phyloP scores from a whole-genome alignment of 768 basidiomycete genomes.

The Boletus tylopilopsis region DNA sequence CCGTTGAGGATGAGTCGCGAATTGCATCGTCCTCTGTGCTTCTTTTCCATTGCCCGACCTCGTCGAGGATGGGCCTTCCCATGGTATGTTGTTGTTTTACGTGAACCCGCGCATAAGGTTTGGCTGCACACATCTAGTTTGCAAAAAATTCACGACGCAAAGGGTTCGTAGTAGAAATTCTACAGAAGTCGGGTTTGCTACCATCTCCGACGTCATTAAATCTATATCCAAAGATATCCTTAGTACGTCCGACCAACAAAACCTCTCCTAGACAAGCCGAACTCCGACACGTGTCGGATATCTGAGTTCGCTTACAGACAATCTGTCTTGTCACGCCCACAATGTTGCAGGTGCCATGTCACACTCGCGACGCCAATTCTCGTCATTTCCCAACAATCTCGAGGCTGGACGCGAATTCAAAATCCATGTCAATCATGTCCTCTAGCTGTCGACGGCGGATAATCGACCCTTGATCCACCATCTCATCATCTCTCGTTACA shows the following conservation, averaged over 20 bases:
- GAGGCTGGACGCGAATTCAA: background rate
- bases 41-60: conserved; percentile 1
- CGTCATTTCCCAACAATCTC: background rate
- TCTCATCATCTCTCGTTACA: background rate
- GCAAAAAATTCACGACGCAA: conserved; percentile 2
- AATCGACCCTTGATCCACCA: background rate
- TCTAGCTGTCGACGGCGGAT: background rate
- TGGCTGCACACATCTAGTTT: conserved; percentile 6
- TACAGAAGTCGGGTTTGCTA: conserved; percentile 7
- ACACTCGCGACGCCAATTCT: conserved; percentile 1
- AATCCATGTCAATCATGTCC: conserved; percentile 8
- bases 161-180: conserved; percentile 1
- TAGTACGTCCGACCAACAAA: background rate
- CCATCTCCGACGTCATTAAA: conserved; percentile 18
- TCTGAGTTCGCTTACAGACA: conserved; percentile 4
- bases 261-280: too few relatives aligned
- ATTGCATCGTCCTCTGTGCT: conserved; percentile 1
- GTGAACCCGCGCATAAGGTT: conserved; percentile 6
- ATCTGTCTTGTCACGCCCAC: background rate
- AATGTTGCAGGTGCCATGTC: conserved; percentile 6
- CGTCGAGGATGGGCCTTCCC: conserved; percentile 2
- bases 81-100: conserved; percentile 8
- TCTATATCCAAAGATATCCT: background rate
- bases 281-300: conserved; percentile 12
- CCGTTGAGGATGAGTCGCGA: background rate